phyloP scores from a whole-genome alignment of 208 protist genomes.

The Leishmania braziliensis region DNA sequence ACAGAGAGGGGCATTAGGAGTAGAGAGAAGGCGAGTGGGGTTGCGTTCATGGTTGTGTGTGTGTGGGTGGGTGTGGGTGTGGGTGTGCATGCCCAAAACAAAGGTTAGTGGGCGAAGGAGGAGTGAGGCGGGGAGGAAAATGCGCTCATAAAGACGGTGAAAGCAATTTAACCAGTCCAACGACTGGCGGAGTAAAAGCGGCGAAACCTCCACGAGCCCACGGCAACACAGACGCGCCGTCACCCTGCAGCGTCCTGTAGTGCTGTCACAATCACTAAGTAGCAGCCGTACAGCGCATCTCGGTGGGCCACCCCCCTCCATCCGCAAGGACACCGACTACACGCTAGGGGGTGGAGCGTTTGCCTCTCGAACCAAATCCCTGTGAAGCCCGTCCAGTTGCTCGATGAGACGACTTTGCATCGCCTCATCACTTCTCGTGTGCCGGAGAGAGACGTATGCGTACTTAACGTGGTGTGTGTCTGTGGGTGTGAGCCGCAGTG shows the following conservation, averaged over 20 bases:
- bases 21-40: too few relatives aligned
- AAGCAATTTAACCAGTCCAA: background rate
- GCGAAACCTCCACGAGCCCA: too few relatives aligned
- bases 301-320: background rate
- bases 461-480: background rate
- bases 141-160: background rate
- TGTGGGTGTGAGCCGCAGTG: background rate
- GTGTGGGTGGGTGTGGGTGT: constrained; percentile 5
- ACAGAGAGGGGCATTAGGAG: too few relatives aligned
- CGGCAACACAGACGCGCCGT: background rate
- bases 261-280: background rate
- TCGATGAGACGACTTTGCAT: background rate
- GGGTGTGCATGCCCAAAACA: background rate
- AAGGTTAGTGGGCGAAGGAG: background rate
- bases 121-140: background rate
- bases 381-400: background rate
- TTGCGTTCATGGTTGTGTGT: background rate
- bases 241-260: background rate
- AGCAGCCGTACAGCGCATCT: background rate
- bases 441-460: background rate
- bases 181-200: background rate
- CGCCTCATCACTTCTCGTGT: background rate
- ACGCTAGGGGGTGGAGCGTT: too few relatives aligned
- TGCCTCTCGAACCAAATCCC: background rate
- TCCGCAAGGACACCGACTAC: background rate